Evolutionary conservation across 257 asterid genomes (phyloP).

Genomic region (Lantana camara): DNA sequence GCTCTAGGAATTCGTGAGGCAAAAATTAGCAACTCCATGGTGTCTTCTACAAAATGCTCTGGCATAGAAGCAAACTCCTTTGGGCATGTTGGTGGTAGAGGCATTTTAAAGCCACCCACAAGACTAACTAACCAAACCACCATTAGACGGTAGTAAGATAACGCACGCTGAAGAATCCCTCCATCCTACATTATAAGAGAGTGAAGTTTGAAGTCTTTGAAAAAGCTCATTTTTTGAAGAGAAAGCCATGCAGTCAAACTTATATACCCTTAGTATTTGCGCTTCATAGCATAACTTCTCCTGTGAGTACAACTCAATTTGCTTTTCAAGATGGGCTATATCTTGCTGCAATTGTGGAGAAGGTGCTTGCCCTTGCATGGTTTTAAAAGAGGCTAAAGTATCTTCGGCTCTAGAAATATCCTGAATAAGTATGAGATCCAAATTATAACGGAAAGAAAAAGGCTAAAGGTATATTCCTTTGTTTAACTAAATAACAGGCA

Average conservation of each 20-base stretch:
- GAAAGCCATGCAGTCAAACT: background rate
- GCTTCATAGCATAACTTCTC: conserved; percentile 95
- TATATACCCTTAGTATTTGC: conserved; percentile 84
- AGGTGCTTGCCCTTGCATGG: conserved; percentile 76
- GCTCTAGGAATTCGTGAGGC: conserved; percentile 97
- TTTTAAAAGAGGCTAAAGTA: conserved; percentile 68
- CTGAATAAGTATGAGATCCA: conserved; percentile 46
- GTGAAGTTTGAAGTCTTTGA: background rate
- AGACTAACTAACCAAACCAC: conserved; percentile 87
- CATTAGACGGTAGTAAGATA: conserved; percentile 90
- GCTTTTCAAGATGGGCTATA: conserved; percentile 76
- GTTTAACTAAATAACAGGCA: conserved; percentile 14
- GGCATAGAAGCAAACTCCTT: conserved; percentile 93
- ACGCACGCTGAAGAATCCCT: conserved; percentile 76
- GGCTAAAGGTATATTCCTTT: background rate
- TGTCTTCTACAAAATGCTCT: conserved; percentile 93
- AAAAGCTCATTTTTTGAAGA: no score
- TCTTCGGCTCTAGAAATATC: conserved; percentile 92
- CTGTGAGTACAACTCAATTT: conserved; percentile 76
- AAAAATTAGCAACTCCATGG: conserved; percentile 95
- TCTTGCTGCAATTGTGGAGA: conserved; percentile 83
- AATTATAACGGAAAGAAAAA: conserved; percentile 14
- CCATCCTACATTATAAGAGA: conserved; percentile 65
- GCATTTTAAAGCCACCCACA: conserved; percentile 93
- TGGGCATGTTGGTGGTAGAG: conserved; percentile 76